Evolutionary conservation across 768 basidiomycete genomes (phyloP).

Genomic region (Tylopilus subfusipes): DNA sequence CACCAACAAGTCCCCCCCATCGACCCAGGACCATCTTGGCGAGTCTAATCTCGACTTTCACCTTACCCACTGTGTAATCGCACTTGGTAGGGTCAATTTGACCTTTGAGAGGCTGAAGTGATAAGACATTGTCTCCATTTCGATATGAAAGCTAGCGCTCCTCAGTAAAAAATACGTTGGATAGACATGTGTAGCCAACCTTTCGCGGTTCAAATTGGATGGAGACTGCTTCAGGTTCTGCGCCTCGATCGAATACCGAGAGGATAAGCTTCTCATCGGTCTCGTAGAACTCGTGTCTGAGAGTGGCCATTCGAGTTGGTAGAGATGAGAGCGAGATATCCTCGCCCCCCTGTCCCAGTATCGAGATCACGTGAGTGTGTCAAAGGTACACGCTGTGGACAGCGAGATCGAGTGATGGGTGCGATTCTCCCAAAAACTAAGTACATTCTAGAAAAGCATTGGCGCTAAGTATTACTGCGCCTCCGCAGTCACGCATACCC

Average conservation of each 20-base stretch:
- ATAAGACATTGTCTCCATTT: conserved; percentile 67
- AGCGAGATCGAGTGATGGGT: no score
- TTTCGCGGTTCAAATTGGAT: conserved; percentile 63
- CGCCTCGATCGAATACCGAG: conserved; percentile 77
- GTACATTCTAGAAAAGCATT: no score
- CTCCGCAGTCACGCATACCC: no score
- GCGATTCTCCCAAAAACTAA: no score
- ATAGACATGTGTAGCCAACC: conserved; percentile 39
- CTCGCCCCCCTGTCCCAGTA: conserved; percentile 16
- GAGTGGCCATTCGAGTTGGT: conserved; percentile 22
- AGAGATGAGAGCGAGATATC: background rate
- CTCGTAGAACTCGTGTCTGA: conserved; percentile 85
- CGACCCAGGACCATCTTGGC: conserved; percentile 61
- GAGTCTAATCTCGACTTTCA: conserved; percentile 86
- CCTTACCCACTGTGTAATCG: conserved; percentile 68
- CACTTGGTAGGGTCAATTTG: conserved; percentile 66
- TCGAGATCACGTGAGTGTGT: conserved; percentile 21
- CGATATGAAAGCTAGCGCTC: conserved; percentile 38
- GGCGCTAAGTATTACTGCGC: no score
- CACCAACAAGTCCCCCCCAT: conserved; percentile 77
- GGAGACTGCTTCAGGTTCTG: conserved; percentile 58
- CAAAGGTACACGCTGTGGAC: no score
- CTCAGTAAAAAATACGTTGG: conserved; percentile 2
- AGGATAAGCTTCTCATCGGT: conserved; percentile 71
- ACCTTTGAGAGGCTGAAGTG: conserved; percentile 77